These are phyloP conservation scores for Coemansia guatemalensis DNA, from an alignment of 192 early-diverging fungal genomes.

Conservation along the genomic window DNA sequence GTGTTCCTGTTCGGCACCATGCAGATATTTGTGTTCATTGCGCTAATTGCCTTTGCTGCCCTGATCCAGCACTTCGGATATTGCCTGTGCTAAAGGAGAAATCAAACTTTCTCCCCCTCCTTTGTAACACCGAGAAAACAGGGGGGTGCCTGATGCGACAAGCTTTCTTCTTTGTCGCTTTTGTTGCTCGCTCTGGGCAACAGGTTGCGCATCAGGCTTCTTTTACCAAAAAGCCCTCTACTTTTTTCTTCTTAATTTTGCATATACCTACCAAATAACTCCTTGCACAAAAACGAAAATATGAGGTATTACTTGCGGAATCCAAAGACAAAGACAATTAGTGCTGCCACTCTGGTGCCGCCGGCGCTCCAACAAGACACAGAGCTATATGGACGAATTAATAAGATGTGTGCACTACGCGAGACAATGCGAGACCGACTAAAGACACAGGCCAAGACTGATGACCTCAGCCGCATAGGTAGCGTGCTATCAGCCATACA, in stretches of 20 bases:
- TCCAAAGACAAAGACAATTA: constrained; percentile 49
- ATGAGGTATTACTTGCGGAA: constrained; percentile 45
- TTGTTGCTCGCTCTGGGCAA: background rate
- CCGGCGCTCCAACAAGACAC: constrained; percentile 45
- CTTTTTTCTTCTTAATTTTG: background rate
- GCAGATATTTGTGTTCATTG: constrained; percentile 15
- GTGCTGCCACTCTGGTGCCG: constrained; percentile 31
- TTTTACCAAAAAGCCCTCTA: no score
- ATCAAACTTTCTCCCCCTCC: background rate
- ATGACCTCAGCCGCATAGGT: constrained; percentile 35
- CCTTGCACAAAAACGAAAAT: background rate
- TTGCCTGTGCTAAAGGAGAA: constrained; percentile 10
- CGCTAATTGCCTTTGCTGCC: constrained; percentile 6
- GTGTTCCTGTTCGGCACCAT: constrained; percentile 21
- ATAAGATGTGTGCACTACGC: constrained; percentile 41
- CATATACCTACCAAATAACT: background rate
- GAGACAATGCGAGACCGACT: constrained; percentile 51
- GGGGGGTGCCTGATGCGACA: no score
- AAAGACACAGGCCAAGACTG: constrained; percentile 44
- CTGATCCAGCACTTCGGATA: constrained; percentile 23
- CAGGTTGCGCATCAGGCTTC: background rate
- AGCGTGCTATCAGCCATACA: constrained; percentile 26
- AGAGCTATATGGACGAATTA: constrained; percentile 39
- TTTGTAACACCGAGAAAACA: background rate
- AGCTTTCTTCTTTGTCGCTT: background rate